These are phyloP conservation scores for Silene vulgaris DNA, from an alignment of 179 eudicot species.

Conservation along the genomic window DNA sequence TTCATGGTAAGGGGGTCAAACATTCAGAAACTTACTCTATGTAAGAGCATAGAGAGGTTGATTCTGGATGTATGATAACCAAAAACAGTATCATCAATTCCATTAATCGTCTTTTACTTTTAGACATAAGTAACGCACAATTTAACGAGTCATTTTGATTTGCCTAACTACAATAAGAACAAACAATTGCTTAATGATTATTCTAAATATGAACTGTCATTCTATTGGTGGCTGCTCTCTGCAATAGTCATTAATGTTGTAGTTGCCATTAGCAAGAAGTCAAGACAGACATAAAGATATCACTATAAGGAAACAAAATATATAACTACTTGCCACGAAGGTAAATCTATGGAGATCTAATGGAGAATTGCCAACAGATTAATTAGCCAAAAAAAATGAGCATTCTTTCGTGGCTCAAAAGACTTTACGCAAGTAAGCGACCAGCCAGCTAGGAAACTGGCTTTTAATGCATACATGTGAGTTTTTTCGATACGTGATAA, in stretches of 20 bases:
- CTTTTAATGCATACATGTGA: no score
- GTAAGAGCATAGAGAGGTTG: conserved; percentile 10
- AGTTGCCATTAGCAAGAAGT: not conserved
- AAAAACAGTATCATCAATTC: not conserved
- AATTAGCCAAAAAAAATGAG: no score
- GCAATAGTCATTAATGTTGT: not conserved
- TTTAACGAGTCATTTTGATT: not conserved
- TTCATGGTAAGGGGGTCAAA: not conserved
- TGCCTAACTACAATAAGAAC: not conserved
- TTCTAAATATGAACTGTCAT: not conserved
- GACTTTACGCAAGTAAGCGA: no score
- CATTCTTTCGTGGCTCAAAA: no score
- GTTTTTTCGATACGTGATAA: no score
- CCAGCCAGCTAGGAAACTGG: no score
- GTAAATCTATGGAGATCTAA: not conserved
- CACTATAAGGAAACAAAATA: not conserved
- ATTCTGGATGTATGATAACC: not conserved
- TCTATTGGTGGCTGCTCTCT: not conserved
- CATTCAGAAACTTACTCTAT: not conserved
- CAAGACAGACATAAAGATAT: not conserved
- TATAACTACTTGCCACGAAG: not conserved
- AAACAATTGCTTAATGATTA: not conserved
- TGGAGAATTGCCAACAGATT: not conserved
- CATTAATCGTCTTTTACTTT: not conserved
- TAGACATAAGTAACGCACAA: not conserved